phyloP scores from a whole-genome alignment of 257 asterid species.

The Verbena officinalis region DNA sequence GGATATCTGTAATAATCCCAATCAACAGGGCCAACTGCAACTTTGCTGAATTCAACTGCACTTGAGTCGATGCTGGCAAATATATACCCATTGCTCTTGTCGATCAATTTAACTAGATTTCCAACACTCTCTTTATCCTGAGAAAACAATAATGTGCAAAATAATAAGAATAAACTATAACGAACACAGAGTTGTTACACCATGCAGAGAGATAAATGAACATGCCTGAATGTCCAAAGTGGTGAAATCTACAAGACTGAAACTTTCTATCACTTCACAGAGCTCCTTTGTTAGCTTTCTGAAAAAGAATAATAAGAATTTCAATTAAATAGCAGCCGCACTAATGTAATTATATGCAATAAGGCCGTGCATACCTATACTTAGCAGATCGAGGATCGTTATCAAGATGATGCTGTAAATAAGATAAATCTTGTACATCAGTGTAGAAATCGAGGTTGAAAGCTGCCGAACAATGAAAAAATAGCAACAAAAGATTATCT shows the following conservation, averaged over 20 bases:
- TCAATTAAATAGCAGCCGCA: neutral
- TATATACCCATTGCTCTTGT: constrained; percentile 93
- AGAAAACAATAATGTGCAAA: constrained; percentile 16
- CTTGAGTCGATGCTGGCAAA: constrained; percentile 84
- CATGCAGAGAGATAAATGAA: constrained; percentile 14
- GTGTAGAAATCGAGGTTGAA: constrained; percentile 98
- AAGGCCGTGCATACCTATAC: constrained; percentile 51
- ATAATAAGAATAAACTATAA: too few relatives aligned
- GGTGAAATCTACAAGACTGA: constrained; percentile 74
- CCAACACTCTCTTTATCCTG: constrained; percentile 98
- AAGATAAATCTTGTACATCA: constrained; percentile 84
- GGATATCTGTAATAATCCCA: constrained; percentile 99
- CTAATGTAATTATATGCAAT: neutral
- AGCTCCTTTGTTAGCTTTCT: constrained; percentile 96
- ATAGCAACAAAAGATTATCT: neutral
- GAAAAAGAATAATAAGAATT: constrained; percentile 27
- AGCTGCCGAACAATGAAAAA: constrained; percentile 54
- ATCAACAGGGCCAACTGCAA: constrained; percentile 82
- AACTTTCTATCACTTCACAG: constrained; percentile 85
- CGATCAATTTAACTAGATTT: constrained; percentile 81
- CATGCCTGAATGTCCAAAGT: constrained; percentile 93
- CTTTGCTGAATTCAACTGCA: constrained; percentile 92
- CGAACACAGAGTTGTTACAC: constrained; percentile 17
- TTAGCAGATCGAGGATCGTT: constrained; percentile 92
- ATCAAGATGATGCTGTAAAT: constrained; percentile 78